A percentile compares a stretch with the other conserved stretches of the same genome.
These are phyloP conservation scores for Pontederia paniculata DNA, from an alignment of 176 grass and related monocot species.

Conservation along the genomic window DNA sequence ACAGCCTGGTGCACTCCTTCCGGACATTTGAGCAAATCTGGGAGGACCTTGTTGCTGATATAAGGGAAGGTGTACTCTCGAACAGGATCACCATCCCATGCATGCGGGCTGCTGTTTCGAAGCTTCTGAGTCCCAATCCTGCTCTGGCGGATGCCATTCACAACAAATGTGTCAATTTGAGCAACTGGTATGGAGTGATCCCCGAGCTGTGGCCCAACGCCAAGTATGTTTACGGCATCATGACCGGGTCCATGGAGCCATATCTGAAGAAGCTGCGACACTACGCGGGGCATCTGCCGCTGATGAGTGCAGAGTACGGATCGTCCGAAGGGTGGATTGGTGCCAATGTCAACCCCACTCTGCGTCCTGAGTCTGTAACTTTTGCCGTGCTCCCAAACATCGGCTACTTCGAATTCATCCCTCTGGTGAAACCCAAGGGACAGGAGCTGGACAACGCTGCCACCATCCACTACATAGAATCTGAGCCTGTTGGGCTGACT, in stretches of 20 bases:
- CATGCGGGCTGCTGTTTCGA: constrained; percentile 46
- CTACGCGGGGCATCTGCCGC: constrained; percentile 61
- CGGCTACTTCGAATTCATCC: constrained; percentile 91
- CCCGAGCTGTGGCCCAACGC: constrained; percentile 73
- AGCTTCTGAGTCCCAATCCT: constrained; percentile 39
- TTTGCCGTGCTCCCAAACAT: constrained; percentile 84
- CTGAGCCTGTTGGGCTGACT: constrained; percentile 50
- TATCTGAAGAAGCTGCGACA: constrained; percentile 75
- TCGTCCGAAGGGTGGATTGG: constrained; percentile 81
- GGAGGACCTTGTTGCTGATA: constrained; percentile 73
- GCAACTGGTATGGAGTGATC: constrained; percentile 93
- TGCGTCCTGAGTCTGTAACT: constrained; percentile 44
- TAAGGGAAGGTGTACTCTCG: constrained; percentile 44
- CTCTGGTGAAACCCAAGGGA: neutral
- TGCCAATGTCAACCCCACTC: constrained; percentile 45
- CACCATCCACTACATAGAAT: constrained; percentile 23
- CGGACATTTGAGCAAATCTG: constrained; percentile 65
- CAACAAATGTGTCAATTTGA: constrained; percentile 32
- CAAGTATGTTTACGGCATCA: constrained; percentile 77
- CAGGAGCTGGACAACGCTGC: neutral
- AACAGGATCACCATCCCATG: constrained; percentile 30
- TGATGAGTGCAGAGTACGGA: constrained; percentile 78
- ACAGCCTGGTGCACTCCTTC: constrained; percentile 79
- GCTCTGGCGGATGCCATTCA: constrained; percentile 50
- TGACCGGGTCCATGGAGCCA: constrained; percentile 90